Percentiles rank a stretch among this genome's conserved stretches.
phyloP scores from a whole-genome alignment of 495 filamentous ascomycete species.

The Penicillium chermesinum region DNA sequence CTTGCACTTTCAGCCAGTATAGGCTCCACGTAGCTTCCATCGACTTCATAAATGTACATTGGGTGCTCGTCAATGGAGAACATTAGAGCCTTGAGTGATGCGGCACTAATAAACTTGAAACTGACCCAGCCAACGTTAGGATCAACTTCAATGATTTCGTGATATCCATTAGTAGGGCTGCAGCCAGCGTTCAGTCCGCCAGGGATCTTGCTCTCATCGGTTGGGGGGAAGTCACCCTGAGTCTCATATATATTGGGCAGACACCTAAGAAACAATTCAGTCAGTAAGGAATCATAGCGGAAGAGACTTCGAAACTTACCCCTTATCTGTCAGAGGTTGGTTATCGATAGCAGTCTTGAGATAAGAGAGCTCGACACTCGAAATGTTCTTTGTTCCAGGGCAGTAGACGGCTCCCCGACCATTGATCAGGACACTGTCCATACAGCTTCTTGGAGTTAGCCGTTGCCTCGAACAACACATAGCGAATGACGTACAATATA shows the following conservation, averaged over 20 bases:
- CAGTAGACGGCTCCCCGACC: constrained; percentile 49
- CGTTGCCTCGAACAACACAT: not conserved
- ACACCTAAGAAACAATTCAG: constrained; percentile 10
- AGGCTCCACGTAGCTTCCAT: constrained; percentile 36
- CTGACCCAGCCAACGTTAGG: constrained; percentile 36
- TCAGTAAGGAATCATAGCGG: not conserved
- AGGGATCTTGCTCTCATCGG: constrained; percentile 33
- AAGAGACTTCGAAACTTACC: constrained; percentile 24
- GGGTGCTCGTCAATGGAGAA: constrained; percentile 42
- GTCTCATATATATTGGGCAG: constrained; percentile 27
- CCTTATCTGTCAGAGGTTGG: constrained; percentile 44
- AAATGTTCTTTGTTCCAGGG: constrained; percentile 30
- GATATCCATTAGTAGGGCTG: constrained; percentile 30
- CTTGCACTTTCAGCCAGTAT: constrained; percentile 23
- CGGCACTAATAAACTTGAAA: constrained; percentile 44
- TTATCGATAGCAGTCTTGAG: constrained; percentile 25
- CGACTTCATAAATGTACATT: constrained; percentile 39
- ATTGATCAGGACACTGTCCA: constrained; percentile 50
- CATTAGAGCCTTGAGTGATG: constrained; percentile 30
- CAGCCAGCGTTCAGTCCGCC: constrained; percentile 34
- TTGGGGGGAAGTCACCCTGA: constrained; percentile 24
- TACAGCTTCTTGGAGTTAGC: constrained; percentile 3
- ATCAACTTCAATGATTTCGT: constrained; percentile 34
- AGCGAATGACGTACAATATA: constrained; percentile 25
- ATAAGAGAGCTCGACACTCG: constrained; percentile 27